Conservation (phyloP, 441 rosid genomes). For the Mallotus repandus region DNA sequence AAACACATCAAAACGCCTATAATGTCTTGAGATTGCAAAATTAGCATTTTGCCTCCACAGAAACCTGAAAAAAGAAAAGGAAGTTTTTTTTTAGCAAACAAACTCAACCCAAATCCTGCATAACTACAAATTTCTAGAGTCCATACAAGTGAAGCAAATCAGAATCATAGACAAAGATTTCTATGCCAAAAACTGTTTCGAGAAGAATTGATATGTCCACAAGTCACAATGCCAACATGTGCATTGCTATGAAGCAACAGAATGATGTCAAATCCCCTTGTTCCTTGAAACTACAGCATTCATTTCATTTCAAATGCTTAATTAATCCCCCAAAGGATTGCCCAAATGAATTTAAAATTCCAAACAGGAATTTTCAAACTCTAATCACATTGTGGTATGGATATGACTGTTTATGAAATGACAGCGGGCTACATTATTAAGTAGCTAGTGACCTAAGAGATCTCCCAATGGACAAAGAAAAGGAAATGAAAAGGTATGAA, state of each 20-base stretch:
- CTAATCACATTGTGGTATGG: background rate
- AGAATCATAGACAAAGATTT: background rate
- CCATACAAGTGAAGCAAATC: background rate
- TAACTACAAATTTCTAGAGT: background rate
- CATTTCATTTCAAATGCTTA: background rate
- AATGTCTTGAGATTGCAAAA: conserved; percentile 83
- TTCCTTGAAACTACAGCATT: background rate
- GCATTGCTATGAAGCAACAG: conserved; percentile 9
- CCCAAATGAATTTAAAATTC: background rate
- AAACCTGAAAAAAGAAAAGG: conserved; percentile 43
- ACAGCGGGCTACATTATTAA: background rate
- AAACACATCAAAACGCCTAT: conserved; percentile 75
- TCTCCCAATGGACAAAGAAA: background rate
- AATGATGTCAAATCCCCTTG: conserved; percentile 6
- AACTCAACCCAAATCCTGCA: background rate
- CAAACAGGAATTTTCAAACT: background rate
- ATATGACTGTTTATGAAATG: background rate
- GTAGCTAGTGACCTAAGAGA: background rate
- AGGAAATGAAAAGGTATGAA: too few relatives aligned
- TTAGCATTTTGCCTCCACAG: conserved; percentile 73
- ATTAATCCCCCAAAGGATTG: background rate
- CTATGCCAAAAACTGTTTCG: background rate
- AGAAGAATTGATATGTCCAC: background rate
- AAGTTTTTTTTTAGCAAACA: background rate
- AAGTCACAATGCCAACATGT: background rate